Conservation (phyloP, 177 flowering plant genomes). For the Tripterygium wilfordii region DNA sequence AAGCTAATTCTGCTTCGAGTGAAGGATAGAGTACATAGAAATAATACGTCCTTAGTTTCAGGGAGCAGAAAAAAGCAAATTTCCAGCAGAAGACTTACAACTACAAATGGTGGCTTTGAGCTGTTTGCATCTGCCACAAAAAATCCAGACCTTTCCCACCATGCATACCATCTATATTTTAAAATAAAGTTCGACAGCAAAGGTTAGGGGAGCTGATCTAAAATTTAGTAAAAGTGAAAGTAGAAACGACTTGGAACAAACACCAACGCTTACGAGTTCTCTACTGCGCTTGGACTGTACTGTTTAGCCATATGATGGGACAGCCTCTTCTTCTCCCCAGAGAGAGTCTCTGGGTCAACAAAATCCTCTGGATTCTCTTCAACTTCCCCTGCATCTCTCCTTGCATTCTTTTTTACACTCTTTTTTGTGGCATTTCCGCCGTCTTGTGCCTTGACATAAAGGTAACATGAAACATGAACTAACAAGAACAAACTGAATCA, state of each 20-base stretch:
- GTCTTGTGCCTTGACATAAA: conserved; percentile 48
- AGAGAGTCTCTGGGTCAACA: conserved; percentile 72
- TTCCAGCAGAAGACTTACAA: conserved; percentile 52
- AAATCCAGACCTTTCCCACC: conserved; percentile 89
- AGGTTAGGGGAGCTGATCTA: neutral
- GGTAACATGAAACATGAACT: neutral
- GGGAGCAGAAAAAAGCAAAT: no score
- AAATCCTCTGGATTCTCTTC: conserved; percentile 73
- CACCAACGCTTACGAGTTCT: conserved; percentile 54
- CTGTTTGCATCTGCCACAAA: conserved; percentile 81
- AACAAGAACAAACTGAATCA: neutral
- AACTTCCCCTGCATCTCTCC: conserved; percentile 34
- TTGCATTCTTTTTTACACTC: conserved; percentile 48
- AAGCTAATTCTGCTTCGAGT: no score
- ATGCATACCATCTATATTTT: conserved; percentile 77
- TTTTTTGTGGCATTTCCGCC: conserved; percentile 41
- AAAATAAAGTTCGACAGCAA: neutral
- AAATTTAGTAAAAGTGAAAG: neutral
- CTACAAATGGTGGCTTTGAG: conserved; percentile 76
- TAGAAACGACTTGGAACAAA: neutral
- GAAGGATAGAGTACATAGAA: no score
- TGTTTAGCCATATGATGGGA: conserved; percentile 84
- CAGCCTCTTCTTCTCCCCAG: conserved; percentile 82
- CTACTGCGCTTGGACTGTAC: conserved; percentile 77
- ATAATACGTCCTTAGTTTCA: no score